A percentile compares a stretch with the other conserved stretches of the same genome.
Evolutionary conservation across 108 stramenopile genomes (phyloP).

Genomic region (Nitzschia sp.): DNA sequence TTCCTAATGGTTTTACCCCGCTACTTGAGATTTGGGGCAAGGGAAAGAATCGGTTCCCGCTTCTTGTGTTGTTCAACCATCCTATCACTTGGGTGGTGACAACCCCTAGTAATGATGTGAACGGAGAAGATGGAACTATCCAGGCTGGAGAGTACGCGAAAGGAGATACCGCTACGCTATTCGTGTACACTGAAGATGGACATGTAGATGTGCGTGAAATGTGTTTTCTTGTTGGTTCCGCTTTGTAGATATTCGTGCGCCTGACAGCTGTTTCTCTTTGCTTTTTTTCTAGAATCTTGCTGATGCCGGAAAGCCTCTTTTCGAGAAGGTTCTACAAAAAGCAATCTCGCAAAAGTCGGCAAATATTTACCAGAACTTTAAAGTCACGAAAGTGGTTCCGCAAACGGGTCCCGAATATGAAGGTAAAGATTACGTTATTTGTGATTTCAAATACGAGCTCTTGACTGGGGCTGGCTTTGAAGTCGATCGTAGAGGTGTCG

Average conservation of each 20-base stretch:
- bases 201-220: conserved; percentile 61
- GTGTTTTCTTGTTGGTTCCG: background rate
- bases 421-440: conserved; percentile 71
- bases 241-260: background rate
- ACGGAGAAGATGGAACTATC: conserved; percentile 95
- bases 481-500: conserved; percentile 90
- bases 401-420: conserved; percentile 41
- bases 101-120: conserved; percentile 85
- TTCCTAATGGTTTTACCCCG: conserved; percentile 83
- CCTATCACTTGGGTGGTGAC: conserved; percentile 93
- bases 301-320: conserved; percentile 60
- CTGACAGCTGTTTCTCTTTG: background rate
- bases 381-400: conserved; percentile 82
- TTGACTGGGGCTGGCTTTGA: conserved; percentile 96
- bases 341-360: conserved; percentile 86
- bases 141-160: conserved; percentile 95
- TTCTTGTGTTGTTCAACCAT: conserved; percentile 84
- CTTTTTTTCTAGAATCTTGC: conserved; percentile 46
- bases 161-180: conserved; percentile 96
- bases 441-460: conserved; percentile 94
- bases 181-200: conserved; percentile 60
- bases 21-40: conserved; percentile 87
- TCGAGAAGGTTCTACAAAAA: conserved; percentile 63
- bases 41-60: conserved; percentile 82
- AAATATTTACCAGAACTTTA: conserved; percentile 94